Evolutionary conservation across 1,139 yeast genomes (phyloP).

Genomic region (Suhomyces guaymorum): DNA sequence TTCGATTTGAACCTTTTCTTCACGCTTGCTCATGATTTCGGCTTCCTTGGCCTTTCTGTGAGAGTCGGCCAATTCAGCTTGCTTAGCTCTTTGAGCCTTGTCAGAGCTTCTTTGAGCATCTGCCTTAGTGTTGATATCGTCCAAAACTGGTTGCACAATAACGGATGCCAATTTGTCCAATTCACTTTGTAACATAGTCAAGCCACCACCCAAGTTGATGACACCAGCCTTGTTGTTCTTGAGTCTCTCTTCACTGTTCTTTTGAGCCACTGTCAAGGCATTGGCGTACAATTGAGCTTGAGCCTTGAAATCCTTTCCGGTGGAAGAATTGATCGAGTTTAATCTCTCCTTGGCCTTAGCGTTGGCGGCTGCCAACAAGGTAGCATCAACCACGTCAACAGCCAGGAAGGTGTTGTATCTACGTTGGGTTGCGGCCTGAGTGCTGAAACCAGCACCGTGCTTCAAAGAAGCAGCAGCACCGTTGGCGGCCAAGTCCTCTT

Average conservation of each 20-base stretch:
- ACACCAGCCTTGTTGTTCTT: slow-evolving; percentile 51
- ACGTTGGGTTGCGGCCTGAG: slow-evolving; percentile 28
- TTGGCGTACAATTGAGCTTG: slow-evolving; percentile 48
- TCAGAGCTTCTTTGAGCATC: slow-evolving; percentile 70
- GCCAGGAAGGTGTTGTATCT: slow-evolving; percentile 41
- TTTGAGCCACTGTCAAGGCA: slow-evolving; percentile 67
- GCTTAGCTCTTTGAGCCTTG: slow-evolving; percentile 30
- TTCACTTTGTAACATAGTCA: slow-evolving; percentile 72
- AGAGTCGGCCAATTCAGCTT: slow-evolving; percentile 33
- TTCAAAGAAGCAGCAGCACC: slow-evolving; percentile 42
- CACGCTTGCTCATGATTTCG: slow-evolving; percentile 51
- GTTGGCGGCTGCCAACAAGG: slow-evolving; percentile 62
- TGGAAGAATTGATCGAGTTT: slow-evolving; percentile 33
- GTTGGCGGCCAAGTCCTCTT: slow-evolving; percentile 39
- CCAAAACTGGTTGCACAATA: slow-evolving; percentile 82
- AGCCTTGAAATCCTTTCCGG: slow-evolving; percentile 39
- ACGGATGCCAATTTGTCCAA: slow-evolving; percentile 80
- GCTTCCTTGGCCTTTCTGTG: slow-evolving; percentile 52
- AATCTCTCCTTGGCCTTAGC: slow-evolving; percentile 58
- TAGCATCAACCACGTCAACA: slow-evolving; percentile 50
- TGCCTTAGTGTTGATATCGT: slow-evolving; percentile 72
- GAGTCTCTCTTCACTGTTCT: slow-evolving; percentile 57
- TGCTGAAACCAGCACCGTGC: slow-evolving; percentile 30
- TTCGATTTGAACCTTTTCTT: slow-evolving; percentile 42
- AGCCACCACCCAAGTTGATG: slow-evolving; percentile 86